These are phyloP conservation scores for Ziziphus jujuba DNA, from an alignment of 306 rosid species.

Conservation along the genomic window DNA sequence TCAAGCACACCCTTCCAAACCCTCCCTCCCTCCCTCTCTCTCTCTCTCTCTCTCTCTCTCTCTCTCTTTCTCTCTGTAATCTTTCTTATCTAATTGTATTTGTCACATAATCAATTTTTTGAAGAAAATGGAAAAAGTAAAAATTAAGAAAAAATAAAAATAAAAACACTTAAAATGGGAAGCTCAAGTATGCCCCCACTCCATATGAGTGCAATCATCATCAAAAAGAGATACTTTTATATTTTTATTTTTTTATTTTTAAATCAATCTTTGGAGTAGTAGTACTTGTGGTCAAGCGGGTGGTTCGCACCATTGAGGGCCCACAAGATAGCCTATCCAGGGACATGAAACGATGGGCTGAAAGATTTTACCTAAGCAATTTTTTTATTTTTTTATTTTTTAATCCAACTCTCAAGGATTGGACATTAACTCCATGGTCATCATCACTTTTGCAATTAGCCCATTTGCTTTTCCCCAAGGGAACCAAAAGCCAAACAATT, in stretches of 20 bases:
- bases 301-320: conserved; percentile 46
- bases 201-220: conserved; percentile 75
- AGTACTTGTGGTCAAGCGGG: conserved; percentile 72
- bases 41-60: conserved; percentile 28
- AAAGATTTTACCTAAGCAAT: conserved; percentile 58
- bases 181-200: conserved; percentile 52
- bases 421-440: conserved; percentile 58
- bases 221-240: conserved; percentile 55
- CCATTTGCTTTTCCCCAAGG: conserved; percentile 38
- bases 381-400: conserved; percentile 25
- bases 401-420: conserved; percentile 26
- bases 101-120: conserved; percentile 28
- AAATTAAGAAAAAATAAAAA: conserved; percentile 23
- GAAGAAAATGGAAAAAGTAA: conserved; percentile 22
- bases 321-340: conserved; percentile 50
- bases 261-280: too few species aligned
- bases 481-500: conserved; percentile 29
- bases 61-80: not conserved
- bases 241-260: not conserved
- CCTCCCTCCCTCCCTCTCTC: conserved; percentile 35
- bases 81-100: conserved; percentile 11
- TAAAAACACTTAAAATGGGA: conserved; percentile 40
- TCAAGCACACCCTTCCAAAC: conserved; percentile 37
- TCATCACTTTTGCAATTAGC: conserved; percentile 27
- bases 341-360: conserved; percentile 86